phyloP scores from a whole-genome alignment of 306 rosid species.

The Inga laurina region DNA sequence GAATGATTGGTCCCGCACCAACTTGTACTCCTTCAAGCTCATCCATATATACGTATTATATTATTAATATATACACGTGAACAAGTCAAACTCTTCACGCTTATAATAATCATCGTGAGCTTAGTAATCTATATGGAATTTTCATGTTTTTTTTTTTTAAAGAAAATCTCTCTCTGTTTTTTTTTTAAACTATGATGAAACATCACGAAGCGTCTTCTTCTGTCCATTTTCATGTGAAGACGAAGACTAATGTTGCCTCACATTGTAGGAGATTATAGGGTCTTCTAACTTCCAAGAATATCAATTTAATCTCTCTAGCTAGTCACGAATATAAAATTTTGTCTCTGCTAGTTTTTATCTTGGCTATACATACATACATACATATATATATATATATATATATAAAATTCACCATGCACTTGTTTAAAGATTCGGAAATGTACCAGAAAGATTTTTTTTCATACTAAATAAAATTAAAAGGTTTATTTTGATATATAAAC shows the following conservation, averaged over 20 bases:
- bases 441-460: background rate
- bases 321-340: background rate
- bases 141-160: background rate
- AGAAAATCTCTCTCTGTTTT: background rate
- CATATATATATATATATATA: too few species aligned
- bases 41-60: background rate
- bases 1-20: slow-evolving; percentile 25
- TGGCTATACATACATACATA: too few species aligned
- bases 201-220: background rate
- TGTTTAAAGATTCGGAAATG: background rate
- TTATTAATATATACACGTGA: background rate
- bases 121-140: background rate
- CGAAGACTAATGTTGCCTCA: background rate
- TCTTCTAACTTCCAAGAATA: background rate
- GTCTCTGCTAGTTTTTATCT: background rate
- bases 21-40: slow-evolving; percentile 19
- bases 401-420: background rate
- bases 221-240: background rate
- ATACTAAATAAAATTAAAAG: background rate
- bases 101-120: background rate
- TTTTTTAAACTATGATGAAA: background rate
- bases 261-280: background rate
- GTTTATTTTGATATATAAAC: background rate
- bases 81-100: background rate
- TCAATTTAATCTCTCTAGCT: background rate